These are phyloP conservation scores for Pichia terricola DNA, from an alignment of 1,139 yeast genomes.

Conservation along the genomic window DNA sequence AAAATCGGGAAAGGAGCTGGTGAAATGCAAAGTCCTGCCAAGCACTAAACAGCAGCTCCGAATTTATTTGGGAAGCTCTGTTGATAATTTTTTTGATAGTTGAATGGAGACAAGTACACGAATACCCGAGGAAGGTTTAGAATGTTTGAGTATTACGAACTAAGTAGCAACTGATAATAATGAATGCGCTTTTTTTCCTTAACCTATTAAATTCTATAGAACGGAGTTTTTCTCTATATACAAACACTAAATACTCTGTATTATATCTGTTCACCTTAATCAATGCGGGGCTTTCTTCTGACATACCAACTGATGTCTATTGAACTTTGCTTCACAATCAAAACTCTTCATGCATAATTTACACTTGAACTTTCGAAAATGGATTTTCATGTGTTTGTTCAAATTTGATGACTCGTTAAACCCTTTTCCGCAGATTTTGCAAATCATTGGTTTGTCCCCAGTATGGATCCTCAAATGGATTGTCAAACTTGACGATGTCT, in stretches of 20 bases:
- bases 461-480: constrained; percentile 48
- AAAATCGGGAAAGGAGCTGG: constrained; percentile 37
- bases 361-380: constrained; percentile 43
- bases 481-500: constrained; percentile 45
- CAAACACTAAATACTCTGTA: too few species aligned
- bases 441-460: constrained; percentile 67
- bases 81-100: constrained; percentile 31
- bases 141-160: too few species aligned
- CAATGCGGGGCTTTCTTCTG: constrained; percentile 1
- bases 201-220: neutral
- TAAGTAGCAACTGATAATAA: neutral
- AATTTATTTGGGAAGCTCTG: constrained; percentile 57
- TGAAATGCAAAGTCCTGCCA: constrained; percentile 56
- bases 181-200: neutral
- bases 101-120: neutral
- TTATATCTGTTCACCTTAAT: neutral
- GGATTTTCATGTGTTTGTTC: constrained; percentile 77
- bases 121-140: too few species aligned
- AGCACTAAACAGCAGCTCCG: constrained; percentile 55
- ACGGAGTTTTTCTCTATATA: too few species aligned
- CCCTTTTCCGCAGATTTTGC: constrained; percentile 73
- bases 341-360: constrained; percentile 43
- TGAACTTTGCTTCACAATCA: constrained; percentile 32
- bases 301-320: constrained; percentile 31
- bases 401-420: constrained; percentile 86